Evolutionary conservation across 2,329 filamentous ascomycete species (phyloP), one percentile per base, ranked within the genome.

Genomic region (Fusarium nygamai): DNA sequence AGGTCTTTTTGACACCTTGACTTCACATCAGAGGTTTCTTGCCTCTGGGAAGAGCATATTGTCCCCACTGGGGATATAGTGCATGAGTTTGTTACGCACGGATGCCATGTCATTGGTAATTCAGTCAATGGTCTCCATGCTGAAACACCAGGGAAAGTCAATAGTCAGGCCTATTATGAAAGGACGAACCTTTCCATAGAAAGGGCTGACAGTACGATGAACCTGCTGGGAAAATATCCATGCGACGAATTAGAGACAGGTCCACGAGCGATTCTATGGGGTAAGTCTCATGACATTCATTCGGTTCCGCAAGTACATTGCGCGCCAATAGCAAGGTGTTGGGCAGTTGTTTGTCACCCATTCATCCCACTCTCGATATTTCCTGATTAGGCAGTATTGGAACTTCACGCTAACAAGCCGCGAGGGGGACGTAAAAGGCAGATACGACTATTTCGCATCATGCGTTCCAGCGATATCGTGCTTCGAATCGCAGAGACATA

Each of bases 141-240:
- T 29, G 44, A 29, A 29, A 20, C 44, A 10, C 0, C 1, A 12
- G 27, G 19, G 4, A 29, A 22, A 47, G 24, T 27, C 5, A 27
- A 46, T 46, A 27, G 17, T 2, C 6, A 20, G 20, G 44, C 4
- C 12, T 1, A 2, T 10, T 29, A 29, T 29, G 0, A 20, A 27
- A 20, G 13, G 29, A 14, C 0, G n/a, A 24, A 4, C 6, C 17
- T 24, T 0, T 43, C 4, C 4, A 0, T 24, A n/a, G n/a, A n/a
- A n/a, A n/a, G n/a, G n/a, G n/a, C n/a, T n/a, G n/a, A n/a, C n/a
- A n/a, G n/a, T n/a, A n/a, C n/a, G n/a, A n/a, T n/a, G n/a, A n/a
- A n/a, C n/a, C n/a, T n/a, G n/a, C n/a, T n/a, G n/a, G n/a, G n/a
- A n/a, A n/a, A n/a, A n/a, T n/a, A n/a, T n/a, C n/a, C n/a, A n/a